Evolutionary conservation across 495 filamentous ascomycete genomes (phyloP).

Genomic region (Lophiostoma macrostomum): DNA sequence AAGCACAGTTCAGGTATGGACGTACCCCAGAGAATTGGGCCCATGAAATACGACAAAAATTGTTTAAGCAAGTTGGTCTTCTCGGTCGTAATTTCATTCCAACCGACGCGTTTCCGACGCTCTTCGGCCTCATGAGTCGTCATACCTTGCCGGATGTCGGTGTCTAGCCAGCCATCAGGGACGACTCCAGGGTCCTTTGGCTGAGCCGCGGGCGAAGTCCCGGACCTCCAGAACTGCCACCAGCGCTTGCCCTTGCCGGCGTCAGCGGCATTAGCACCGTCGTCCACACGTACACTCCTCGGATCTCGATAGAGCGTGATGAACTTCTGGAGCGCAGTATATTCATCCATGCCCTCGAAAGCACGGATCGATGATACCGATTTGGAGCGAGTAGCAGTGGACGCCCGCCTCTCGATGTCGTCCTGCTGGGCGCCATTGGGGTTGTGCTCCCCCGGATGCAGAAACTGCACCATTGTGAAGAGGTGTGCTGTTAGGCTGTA

Average conservation of each 20-base stretch:
- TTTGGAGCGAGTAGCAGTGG: slow-evolving; percentile 4
- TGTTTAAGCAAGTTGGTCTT: slow-evolving; percentile 75
- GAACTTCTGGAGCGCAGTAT: slow-evolving; percentile 41
- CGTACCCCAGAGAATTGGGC: slow-evolving; percentile 81
- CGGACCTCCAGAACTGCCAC: slow-evolving; percentile 54
- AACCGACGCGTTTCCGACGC: slow-evolving; percentile 65
- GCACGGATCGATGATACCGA: slow-evolving; percentile 4
- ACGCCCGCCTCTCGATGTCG: neutral
- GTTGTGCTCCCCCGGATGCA: no score
- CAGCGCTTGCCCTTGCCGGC: slow-evolving; percentile 32
- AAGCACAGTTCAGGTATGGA: neutral
- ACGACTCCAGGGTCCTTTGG: neutral
- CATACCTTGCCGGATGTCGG: slow-evolving; percentile 65
- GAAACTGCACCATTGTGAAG: no score
- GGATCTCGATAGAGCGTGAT: slow-evolving; percentile 43
- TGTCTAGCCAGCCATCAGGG: slow-evolving; percentile 56
- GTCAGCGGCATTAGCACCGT: slow-evolving; percentile 28
- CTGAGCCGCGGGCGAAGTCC: slow-evolving; percentile 21
- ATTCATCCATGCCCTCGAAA: slow-evolving; percentile 36
- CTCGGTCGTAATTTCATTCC: slow-evolving; percentile 72
- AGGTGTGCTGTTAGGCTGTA: no score
- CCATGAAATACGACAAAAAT: slow-evolving; percentile 75
- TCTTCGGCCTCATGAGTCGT: slow-evolving; percentile 56
- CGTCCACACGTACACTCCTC: slow-evolving; percentile 17
- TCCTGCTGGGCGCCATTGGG: neutral